Conservation (phyloP, 345 rosid genomes). For the Salix caprea region DNA sequence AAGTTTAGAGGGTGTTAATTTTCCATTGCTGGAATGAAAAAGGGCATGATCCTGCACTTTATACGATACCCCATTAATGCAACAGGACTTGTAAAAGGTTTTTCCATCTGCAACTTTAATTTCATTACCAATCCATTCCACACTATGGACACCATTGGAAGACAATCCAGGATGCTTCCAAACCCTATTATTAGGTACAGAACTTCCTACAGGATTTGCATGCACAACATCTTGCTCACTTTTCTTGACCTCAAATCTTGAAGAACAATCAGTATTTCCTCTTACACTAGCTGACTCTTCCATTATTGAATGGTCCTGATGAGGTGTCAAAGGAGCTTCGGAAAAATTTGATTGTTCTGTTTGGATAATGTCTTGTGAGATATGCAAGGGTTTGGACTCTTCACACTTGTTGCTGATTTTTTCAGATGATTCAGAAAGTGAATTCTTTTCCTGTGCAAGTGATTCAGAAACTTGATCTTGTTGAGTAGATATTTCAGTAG, state of each 20-base stretch:
- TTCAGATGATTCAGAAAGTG: constrained; percentile 19
- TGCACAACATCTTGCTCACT: constrained; percentile 22
- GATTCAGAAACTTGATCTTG: constrained; percentile 29
- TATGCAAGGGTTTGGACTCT: constrained; percentile 18
- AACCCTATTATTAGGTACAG: constrained; percentile 14
- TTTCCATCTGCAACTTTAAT: constrained; percentile 41
- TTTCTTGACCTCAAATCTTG: constrained; percentile 15
- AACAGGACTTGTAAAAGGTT: constrained; percentile 47
- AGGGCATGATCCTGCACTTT: constrained; percentile 57
- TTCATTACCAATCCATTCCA: constrained; percentile 43
- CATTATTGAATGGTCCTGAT: constrained; percentile 3
- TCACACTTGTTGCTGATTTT: constrained; percentile 14
- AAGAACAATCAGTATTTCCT: constrained; percentile 16
- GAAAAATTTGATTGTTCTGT: constrained; percentile 20
- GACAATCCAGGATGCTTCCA: constrained; percentile 11
- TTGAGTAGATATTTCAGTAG: constrained; percentile 20
- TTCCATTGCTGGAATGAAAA: constrained; percentile 36
- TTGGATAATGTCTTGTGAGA: constrained; percentile 13
- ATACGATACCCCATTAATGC: constrained; percentile 44
- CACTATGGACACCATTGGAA: constrained; percentile 24
- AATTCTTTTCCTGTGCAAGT: constrained; percentile 12
- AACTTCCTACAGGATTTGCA: constrained; percentile 26
- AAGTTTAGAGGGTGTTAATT: constrained; percentile 54
- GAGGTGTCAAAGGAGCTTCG: constrained; percentile 24
- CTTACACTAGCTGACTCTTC: constrained; percentile 17